Evolutionary conservation across 345 rosid species (phyloP).

Genomic region (Hirschfeldia incana): DNA sequence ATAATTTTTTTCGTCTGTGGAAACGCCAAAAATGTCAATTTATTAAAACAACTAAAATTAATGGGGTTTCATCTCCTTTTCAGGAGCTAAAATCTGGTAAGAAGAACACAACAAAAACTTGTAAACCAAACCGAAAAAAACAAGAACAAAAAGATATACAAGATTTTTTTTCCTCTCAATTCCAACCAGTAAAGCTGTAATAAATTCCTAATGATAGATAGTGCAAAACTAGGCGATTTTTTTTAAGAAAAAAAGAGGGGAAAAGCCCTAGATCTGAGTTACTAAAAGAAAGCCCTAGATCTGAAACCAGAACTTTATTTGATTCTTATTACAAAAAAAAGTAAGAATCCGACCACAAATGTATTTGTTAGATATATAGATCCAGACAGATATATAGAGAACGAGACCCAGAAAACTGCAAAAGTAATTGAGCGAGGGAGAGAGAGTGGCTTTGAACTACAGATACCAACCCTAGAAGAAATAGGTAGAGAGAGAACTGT

Average conservation of each 20-base stretch:
- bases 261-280: constrained; percentile 25
- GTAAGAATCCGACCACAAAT: constrained; percentile 6
- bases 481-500: constrained; percentile 30
- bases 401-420: not conserved
- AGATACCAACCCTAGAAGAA: constrained; percentile 35
- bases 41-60: not conserved
- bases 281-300: not conserved
- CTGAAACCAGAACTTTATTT: constrained; percentile 17
- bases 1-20: not conserved
- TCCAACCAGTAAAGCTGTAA: not conserved
- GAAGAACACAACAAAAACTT: not conserved
- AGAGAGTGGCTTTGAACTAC: constrained; percentile 23
- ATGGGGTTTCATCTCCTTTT: not conserved
- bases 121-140: not conserved
- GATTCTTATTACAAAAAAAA: constrained; percentile 7
- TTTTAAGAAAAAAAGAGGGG: not conserved
- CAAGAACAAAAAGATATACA: constrained; percentile 15
- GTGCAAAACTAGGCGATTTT: not conserved
- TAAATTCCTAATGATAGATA: not conserved
- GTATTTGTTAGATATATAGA: constrained; percentile 22
- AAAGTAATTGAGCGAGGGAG: not conserved
- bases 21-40: not conserved
- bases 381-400: constrained; percentile 31
- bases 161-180: not conserved
- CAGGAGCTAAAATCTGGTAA: not conserved